Conservation (phyloP, 257 asterid genomes). For the Solanum peruvianum region DNA sequence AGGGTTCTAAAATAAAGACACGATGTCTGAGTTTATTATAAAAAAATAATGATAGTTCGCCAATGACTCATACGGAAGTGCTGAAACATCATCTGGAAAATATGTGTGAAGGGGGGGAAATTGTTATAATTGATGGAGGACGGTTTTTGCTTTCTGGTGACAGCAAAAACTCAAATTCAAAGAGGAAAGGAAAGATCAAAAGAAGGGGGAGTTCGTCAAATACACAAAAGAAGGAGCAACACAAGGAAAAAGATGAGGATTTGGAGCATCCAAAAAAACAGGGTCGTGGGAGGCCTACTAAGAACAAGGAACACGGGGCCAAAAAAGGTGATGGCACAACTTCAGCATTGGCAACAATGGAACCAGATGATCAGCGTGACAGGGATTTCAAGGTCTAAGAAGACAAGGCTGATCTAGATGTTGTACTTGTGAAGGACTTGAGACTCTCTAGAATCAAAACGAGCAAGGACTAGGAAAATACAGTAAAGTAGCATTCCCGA, state of each 20-base stretch:
- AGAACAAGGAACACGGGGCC: neutral
- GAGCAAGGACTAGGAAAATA: neutral
- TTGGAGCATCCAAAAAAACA: neutral
- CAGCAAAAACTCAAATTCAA: neutral
- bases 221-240: neutral
- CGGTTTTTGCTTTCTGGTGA: neutral
- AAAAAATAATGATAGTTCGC: constrained; percentile 20
- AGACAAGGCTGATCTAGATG: neutral
- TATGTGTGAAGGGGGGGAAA: neutral
- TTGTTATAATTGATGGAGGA: neutral
- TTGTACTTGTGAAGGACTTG: neutral
- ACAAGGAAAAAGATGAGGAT: neutral
- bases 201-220: neutral
- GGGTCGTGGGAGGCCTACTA: neutral
- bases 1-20: neutral
- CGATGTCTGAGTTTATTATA: neutral
- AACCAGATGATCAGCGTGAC: neutral
- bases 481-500: neutral
- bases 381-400: neutral
- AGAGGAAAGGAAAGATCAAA: neutral
- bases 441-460: neutral
- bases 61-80: constrained; percentile 29
- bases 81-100: constrained; percentile 29
- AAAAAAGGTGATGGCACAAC: neutral
- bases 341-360: neutral